Evolutionary conservation across 345 rosid genomes (phyloP).

Genomic region (Gossypium thurberi): DNA sequence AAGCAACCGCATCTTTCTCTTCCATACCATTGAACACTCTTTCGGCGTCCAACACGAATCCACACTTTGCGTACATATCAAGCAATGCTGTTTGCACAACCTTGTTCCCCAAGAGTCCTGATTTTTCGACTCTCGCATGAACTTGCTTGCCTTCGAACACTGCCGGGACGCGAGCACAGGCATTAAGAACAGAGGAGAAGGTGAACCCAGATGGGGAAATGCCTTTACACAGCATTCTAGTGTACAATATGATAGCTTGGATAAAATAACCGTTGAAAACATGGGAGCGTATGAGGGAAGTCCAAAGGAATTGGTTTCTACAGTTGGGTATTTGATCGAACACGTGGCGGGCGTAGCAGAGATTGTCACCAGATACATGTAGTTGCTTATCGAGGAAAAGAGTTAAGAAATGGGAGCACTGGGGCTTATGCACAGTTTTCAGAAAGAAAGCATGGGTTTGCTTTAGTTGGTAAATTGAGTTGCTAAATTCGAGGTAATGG

Average conservation of each 20-base stretch:
- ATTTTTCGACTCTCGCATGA: constrained; percentile 43
- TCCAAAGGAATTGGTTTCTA: constrained; percentile 25
- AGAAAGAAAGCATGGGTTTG: constrained; percentile 25
- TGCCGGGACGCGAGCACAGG: constrained; percentile 47
- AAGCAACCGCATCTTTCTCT: constrained; percentile 48
- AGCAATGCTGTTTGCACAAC: constrained; percentile 40
- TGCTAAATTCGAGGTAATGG: constrained; percentile 10
- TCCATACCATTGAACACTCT: constrained; percentile 45
- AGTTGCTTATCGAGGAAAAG: constrained; percentile 19
- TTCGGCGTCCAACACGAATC: constrained; percentile 34
- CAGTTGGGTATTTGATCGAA: constrained; percentile 34
- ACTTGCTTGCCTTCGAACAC: constrained; percentile 36
- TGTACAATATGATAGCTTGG: constrained; percentile 24
- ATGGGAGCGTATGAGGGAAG: constrained; percentile 28
- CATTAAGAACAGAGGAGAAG: constrained; percentile 64
- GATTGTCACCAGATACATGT: constrained; percentile 16
- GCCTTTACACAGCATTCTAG: constrained; percentile 26
- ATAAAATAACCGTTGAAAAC: constrained; percentile 19
- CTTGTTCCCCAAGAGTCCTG: constrained; percentile 35
- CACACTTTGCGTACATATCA: constrained; percentile 44
- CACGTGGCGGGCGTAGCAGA: constrained; percentile 29
- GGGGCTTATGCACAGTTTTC: constrained; percentile 17
- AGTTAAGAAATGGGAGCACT: not conserved
- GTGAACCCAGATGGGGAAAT: constrained; percentile 37
- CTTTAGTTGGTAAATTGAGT: constrained; percentile 25